Conservation (phyloP, 2,329 filamentous ascomycete genomes). For the Monilinia laxa region DNA sequence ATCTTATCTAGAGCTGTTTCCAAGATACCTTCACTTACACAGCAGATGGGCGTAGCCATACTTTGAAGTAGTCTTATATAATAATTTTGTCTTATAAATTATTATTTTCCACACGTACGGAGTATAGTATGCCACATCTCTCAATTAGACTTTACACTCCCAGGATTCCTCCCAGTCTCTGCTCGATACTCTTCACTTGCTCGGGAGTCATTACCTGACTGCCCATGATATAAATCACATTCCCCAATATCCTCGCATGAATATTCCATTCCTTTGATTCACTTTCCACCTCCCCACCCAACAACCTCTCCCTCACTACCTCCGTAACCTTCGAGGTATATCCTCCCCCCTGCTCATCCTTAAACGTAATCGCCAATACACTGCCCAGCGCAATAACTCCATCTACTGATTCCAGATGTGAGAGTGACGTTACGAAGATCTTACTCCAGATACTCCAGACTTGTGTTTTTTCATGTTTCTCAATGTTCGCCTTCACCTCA, state of each 20-base stretch:
- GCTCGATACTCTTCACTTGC: slow-evolving; percentile 34
- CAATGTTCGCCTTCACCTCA: not conserved
- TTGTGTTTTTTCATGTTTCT: not conserved
- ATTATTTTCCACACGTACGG: no score
- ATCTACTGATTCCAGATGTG: slow-evolving; percentile 54
- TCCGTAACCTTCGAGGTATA: slow-evolving; percentile 42
- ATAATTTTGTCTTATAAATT: not conserved
- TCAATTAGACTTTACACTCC: not conserved
- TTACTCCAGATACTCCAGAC: slow-evolving; percentile 73
- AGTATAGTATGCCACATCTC: no score
- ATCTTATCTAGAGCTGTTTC: no score
- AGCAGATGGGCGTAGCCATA: no score
- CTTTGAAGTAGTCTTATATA: no score
- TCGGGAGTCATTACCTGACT: slow-evolving; percentile 46
- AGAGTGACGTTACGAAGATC: slow-evolving; percentile 58
- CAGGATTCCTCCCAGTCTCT: slow-evolving; percentile 24
- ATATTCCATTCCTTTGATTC: slow-evolving; percentile 43
- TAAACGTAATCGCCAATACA: slow-evolving; percentile 65
- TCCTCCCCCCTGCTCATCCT: slow-evolving; percentile 43
- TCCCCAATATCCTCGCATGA: slow-evolving; percentile 55
- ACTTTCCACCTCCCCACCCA: not conserved
- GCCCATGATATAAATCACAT: slow-evolving; percentile 59
- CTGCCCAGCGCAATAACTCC: slow-evolving; percentile 73
- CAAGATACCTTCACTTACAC: no score
- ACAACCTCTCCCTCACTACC: slow-evolving; percentile 44